Percentiles rank a stretch among this genome's conserved stretches.
Evolutionary conservation across 768 basidiomycete species (phyloP).

Genomic region (Suillus hirtellus): DNA sequence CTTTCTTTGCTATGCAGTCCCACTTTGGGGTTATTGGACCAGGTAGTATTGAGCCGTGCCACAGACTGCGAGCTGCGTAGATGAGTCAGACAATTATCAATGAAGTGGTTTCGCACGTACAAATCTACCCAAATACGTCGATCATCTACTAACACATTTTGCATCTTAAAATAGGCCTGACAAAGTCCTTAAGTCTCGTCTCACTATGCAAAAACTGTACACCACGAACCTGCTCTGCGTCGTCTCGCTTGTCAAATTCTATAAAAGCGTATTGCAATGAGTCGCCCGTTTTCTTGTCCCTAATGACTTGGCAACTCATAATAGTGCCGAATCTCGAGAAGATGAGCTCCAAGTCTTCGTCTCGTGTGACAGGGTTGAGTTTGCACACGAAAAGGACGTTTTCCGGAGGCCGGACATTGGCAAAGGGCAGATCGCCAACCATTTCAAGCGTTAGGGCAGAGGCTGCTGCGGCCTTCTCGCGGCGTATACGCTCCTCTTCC

Average conservation of each 20-base stretch:
- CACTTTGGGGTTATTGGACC: constrained; percentile 77
- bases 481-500: constrained; percentile 75
- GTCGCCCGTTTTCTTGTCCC: constrained; percentile 95
- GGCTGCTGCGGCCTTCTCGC: constrained; percentile 88
- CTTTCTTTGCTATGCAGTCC: constrained; percentile 38
- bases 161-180: constrained; percentile 99
- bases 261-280: constrained; percentile 98
- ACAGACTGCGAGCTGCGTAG: constrained; percentile 85
- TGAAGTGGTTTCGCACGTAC: constrained; percentile 45
- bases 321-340: constrained; percentile 95
- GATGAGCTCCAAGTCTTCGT: constrained; percentile 96
- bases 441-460: constrained; percentile 97
- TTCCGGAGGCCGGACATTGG: constrained; percentile 96
- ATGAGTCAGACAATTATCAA: constrained; percentile 16
- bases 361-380: constrained; percentile 90
- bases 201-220: background rate
- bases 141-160: constrained; percentile 97
- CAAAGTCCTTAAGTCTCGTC: constrained; percentile 13
- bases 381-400: constrained; percentile 99
- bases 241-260: constrained; percentile 92
- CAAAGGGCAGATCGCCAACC: constrained; percentile 98
- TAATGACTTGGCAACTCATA: constrained; percentile 96
- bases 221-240: constrained; percentile 82
- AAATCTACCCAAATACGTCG: constrained; percentile 99
- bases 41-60: constrained; percentile 75